Conservation (phyloP, 1,284 basidiomycete species). For the Naganishia sp. region DNA sequence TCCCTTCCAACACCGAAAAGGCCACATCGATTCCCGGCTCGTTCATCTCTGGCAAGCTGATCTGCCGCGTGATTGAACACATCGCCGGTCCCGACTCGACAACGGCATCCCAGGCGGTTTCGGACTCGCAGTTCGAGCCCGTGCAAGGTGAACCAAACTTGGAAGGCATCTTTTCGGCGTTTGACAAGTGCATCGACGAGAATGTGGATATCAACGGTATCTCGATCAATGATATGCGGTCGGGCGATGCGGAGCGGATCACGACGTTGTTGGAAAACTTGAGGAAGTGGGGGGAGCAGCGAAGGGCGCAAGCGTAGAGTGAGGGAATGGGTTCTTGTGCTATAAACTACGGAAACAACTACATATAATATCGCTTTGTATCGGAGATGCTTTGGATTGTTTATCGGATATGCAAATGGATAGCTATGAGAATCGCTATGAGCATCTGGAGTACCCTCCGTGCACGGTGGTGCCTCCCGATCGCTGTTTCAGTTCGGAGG, state of each 20-base stretch:
- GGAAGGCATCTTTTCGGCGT: constrained; percentile 83
- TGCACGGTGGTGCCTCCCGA: too few species aligned
- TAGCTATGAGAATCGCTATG: too few species aligned
- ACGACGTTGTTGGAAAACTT: constrained; percentile 72
- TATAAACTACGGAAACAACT: too few species aligned
- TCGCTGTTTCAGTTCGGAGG: too few species aligned
- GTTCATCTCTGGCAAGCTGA: constrained; percentile 54
- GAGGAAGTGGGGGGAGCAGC: constrained; percentile 60
- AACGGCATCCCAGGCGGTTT: constrained; percentile 45
- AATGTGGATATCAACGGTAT: constrained; percentile 83
- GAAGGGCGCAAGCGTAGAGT: constrained; percentile 1
- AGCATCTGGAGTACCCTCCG: too few species aligned
- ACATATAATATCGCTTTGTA: too few species aligned
- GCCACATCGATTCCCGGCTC: constrained; percentile 60
- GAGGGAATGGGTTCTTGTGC: too few species aligned
- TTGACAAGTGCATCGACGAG: constrained; percentile 84
- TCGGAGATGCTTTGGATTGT: too few species aligned
- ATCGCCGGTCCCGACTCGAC: constrained; percentile 46
- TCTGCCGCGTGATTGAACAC: constrained; percentile 54
- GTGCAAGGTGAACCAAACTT: constrained; percentile 59
- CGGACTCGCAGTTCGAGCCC: constrained; percentile 41
- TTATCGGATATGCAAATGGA: too few species aligned
- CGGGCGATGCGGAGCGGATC: constrained; percentile 75
- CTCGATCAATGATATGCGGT: constrained; percentile 84
- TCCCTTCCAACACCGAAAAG: constrained; percentile 65